Conservation (phyloP, 176 grass and related monocot genomes). For the Metroxylon sagu region DNA sequence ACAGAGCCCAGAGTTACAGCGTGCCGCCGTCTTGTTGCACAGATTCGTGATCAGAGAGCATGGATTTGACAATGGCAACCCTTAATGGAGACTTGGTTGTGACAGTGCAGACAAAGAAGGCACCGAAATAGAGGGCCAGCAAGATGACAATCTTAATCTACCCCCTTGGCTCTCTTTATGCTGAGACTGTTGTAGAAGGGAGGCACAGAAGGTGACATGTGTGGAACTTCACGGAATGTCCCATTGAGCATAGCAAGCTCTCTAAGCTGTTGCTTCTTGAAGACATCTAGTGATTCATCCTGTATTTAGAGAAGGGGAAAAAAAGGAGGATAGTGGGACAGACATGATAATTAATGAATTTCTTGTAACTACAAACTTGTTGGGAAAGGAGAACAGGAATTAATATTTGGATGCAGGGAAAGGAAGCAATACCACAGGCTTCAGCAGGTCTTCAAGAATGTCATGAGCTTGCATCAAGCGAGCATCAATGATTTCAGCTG, state of each 20-base stretch:
- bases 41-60: too few relatives aligned
- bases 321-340: too few relatives aligned
- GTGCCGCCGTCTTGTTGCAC: too few relatives aligned
- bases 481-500: slow-evolving; percentile 13
- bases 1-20: too few relatives aligned
- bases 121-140: neutral
- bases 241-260: slow-evolving; percentile 17
- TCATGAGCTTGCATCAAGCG: slow-evolving; percentile 8
- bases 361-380: too few relatives aligned
- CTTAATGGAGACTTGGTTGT: too few relatives aligned
- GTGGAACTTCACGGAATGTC: slow-evolving; percentile 3
- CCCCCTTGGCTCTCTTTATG: slow-evolving; percentile 18
- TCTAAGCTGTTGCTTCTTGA: slow-evolving; percentile 15
- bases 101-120: too few relatives aligned
- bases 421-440: slow-evolving; percentile 7
- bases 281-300: slow-evolving; percentile 14
- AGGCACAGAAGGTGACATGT: neutral
- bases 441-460: slow-evolving; percentile 6
- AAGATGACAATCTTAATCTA: neutral
- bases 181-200: slow-evolving; percentile 16
- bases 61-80: too few relatives aligned
- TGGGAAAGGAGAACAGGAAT: neutral
- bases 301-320: neutral
- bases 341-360: too few relatives aligned
- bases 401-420: too few relatives aligned